Evolutionary conservation across 1,284 basidiomycete species (phyloP).

Genomic region (Ganoderma sinense): DNA sequence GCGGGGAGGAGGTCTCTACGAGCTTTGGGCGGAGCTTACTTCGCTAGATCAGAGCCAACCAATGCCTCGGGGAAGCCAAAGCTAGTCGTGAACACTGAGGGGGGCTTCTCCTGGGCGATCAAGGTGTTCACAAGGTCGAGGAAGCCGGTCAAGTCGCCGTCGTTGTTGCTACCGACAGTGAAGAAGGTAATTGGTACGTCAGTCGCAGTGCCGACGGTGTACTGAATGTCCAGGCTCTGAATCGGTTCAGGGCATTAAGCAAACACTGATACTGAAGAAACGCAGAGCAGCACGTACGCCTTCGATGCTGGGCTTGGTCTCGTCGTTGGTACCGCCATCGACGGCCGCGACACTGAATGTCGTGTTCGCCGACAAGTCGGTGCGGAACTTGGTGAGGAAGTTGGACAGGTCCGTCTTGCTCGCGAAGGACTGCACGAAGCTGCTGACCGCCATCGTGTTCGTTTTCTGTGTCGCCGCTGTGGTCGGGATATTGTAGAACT

Average conservation of each 20-base stretch:
- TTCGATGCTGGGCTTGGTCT: conserved; percentile 28
- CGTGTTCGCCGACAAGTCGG: conserved; percentile 50
- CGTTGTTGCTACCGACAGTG: conserved; percentile 27
- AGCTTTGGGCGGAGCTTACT: conserved; percentile 42
- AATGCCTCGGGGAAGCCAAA: conserved; percentile 66
- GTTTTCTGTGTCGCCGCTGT: conserved; percentile 48
- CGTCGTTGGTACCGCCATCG: conserved; percentile 45
- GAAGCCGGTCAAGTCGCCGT: conserved; percentile 35
- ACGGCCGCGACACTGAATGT: conserved; percentile 22
- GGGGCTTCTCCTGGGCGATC: conserved; percentile 37
- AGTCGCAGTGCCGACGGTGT: conserved; percentile 66
- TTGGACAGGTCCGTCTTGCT: conserved; percentile 59
- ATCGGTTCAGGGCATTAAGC: not conserved
- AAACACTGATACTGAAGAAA: not conserved
- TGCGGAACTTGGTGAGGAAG: conserved; percentile 55
- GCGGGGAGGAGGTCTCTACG: not conserved
- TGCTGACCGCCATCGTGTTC: conserved; percentile 63
- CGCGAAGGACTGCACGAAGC: conserved; percentile 63
- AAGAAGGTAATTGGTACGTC: conserved; percentile 40
- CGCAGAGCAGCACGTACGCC: conserved; percentile 22
- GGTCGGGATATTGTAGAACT: conserved; percentile 59
- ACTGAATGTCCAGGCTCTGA: conserved; percentile 68
- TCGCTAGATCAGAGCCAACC: conserved; percentile 56
- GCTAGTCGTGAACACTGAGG: conserved; percentile 42
- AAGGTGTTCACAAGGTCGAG: conserved; percentile 44